A percentile compares a stretch with the other conserved stretches of the same genome.
phyloP scores from a whole-genome alignment of 345 rosid genomes.

The Linum trigynum region DNA sequence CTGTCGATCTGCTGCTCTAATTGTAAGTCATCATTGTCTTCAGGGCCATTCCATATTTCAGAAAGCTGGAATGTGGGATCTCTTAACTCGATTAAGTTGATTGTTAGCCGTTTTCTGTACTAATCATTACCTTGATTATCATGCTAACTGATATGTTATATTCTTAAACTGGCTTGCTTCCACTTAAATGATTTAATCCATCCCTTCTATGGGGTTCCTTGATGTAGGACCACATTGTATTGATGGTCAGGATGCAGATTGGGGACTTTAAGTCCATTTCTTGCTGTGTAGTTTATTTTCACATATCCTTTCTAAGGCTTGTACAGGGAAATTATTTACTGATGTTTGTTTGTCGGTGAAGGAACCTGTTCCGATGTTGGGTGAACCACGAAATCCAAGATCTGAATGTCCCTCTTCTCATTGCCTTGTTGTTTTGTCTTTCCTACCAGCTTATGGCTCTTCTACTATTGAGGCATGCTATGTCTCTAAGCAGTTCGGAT shows the following conservation, averaged over 20 bases:
- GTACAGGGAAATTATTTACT: too few species aligned
- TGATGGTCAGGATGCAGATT: too few species aligned
- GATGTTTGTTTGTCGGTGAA: too few species aligned
- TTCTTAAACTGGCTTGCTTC: not conserved
- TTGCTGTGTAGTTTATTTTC: too few species aligned
- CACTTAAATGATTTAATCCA: not conserved
- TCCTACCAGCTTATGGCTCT: conserved; percentile 22
- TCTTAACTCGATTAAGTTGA: not conserved
- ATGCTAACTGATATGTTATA: not conserved
- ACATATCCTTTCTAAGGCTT: too few species aligned
- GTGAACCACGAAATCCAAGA: not conserved
- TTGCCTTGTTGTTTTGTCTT: not conserved
- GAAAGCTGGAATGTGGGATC: not conserved
- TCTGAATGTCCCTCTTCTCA: too few species aligned
- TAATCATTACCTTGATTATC: not conserved
- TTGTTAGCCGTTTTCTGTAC: not conserved
- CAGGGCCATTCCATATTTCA: not conserved
- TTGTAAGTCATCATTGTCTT: conserved; percentile 15
- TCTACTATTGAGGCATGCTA: conserved; percentile 28
- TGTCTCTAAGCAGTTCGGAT: conserved; percentile 21
- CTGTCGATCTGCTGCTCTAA: conserved; percentile 22
- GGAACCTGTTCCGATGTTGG: not conserved
- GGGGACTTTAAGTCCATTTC: too few species aligned
- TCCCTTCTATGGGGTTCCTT: not conserved
- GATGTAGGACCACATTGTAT: too few species aligned